Evolutionary conservation across 768 basidiomycete genomes (phyloP).

Genomic region (Hypholoma fasciculare): DNA sequence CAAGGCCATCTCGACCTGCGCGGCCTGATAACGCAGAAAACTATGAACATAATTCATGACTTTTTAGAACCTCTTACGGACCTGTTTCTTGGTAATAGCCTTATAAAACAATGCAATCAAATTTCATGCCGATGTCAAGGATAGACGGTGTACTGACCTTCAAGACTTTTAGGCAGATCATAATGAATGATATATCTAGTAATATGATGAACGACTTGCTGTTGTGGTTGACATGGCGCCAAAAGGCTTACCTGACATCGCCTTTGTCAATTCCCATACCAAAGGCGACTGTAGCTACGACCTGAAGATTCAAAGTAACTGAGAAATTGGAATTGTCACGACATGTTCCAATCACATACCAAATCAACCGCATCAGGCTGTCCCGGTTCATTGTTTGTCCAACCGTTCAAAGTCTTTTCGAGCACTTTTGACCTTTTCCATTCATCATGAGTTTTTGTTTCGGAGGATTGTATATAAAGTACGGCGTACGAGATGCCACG

Average conservation of each 20-base stretch:
- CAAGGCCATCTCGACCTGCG: slow-evolving; percentile 76
- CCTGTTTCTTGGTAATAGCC: slow-evolving; percentile 91
- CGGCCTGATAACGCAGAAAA: slow-evolving; percentile 44
- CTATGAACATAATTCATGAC: not conserved
- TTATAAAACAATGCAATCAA: slow-evolving; percentile 21
- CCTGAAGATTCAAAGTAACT: slow-evolving; percentile 33
- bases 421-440: slow-evolving; percentile 44
- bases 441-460: not conserved
- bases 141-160: slow-evolving; percentile 46
- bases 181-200: slow-evolving; percentile 76
- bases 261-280: slow-evolving; percentile 87
- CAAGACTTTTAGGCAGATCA: slow-evolving; percentile 81
- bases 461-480: not conserved
- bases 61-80: slow-evolving; percentile 21
- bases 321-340: not conserved
- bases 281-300: slow-evolving; percentile 81
- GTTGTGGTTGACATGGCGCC: too few relatives aligned
- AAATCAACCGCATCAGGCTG: slow-evolving; percentile 57
- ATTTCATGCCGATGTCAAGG: not conserved
- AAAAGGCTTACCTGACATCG: slow-evolving; percentile 55
- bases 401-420: slow-evolving; percentile 61
- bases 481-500: slow-evolving; percentile 57
- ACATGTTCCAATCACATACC: slow-evolving; percentile 36
- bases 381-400: slow-evolving; percentile 51
- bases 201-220: not conserved